Conservation (phyloP, 352 stramenopile genomes). For the Pythium periplocum region DNA sequence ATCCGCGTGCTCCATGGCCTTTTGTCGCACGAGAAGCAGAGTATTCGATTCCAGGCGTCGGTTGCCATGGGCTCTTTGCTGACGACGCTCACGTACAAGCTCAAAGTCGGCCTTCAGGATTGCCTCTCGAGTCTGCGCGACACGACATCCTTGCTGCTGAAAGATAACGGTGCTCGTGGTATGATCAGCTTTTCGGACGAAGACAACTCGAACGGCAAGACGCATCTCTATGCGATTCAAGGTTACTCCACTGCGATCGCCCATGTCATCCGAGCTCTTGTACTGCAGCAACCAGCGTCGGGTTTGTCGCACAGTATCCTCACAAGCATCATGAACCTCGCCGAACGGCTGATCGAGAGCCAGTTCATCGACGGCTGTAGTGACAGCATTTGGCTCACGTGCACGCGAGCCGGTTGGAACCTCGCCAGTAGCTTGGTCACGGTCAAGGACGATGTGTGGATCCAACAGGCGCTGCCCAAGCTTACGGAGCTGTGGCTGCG, state of each 20-base stretch:
- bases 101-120: conserved; percentile 20
- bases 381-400: conserved; percentile 85
- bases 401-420: conserved; percentile 78
- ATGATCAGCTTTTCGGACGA: conserved; percentile 15
- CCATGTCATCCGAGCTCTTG: conserved; percentile 19
- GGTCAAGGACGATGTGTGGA: conserved; percentile 61
- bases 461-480: conserved; percentile 42
- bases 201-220: conserved; percentile 36
- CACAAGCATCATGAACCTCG: conserved; percentile 58
- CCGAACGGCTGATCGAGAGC: conserved; percentile 68
- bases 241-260: conserved; percentile 60
- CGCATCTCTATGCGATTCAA: conserved; percentile 72
- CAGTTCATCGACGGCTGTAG: conserved; percentile 71
- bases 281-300: conserved; percentile 7
- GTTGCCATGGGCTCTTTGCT: conserved; percentile 28
- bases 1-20: conserved; percentile 15
- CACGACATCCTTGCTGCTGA: conserved; percentile 20
- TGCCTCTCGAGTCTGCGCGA: conserved; percentile 18
- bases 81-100: conserved; percentile 25
- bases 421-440: conserved; percentile 66
- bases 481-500: conserved; percentile 73
- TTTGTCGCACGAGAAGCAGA: conserved; percentile 36
- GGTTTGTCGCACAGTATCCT: conserved; percentile 46
- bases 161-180: conserved; percentile 9
- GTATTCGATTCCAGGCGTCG: conserved; percentile 30